phyloP scores from a whole-genome alignment of 2,329 filamentous ascomycete genomes.

The Penicillium janthinellum region DNA sequence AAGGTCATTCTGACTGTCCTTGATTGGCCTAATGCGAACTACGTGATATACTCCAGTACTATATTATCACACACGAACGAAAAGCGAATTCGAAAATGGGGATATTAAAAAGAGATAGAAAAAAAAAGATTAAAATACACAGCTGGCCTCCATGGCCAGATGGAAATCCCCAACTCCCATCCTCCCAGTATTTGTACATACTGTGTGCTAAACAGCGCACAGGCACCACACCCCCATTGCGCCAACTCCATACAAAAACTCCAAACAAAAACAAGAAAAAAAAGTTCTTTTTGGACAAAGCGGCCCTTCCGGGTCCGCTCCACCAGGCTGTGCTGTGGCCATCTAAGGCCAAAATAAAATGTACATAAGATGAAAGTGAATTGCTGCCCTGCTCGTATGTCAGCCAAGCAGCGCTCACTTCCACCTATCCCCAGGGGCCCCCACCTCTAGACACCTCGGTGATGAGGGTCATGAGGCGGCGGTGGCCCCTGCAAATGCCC shows the following conservation, averaged over 20 bases:
- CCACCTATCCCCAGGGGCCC: neutral
- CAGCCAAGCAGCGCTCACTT: neutral
- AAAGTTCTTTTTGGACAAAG: neutral
- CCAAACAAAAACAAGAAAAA: neutral
- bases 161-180: neutral
- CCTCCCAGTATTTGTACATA: constrained; percentile 18
- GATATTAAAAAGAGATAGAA: neutral
- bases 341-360: neutral
- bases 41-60: neutral
- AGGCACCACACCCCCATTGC: neutral
- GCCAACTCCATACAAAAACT: neutral
- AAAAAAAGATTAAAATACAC: constrained; percentile 16
- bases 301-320: neutral
- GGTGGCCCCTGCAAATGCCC: neutral
- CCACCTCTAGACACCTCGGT: constrained; percentile 6
- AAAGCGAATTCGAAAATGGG: neutral
- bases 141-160: neutral
- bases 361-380: constrained; percentile 3
- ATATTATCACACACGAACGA: constrained; percentile 13
- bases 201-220: constrained; percentile 3
- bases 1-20: constrained; percentile 1
- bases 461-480: constrained; percentile 4
- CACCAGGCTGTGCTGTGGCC: neutral
- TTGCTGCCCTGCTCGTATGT: neutral
- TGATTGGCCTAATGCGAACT: neutral